These are phyloP conservation scores for Penicillium sp. DNA, from an alignment of 2,329 filamentous ascomycete genomes.

Conservation along the genomic window DNA sequence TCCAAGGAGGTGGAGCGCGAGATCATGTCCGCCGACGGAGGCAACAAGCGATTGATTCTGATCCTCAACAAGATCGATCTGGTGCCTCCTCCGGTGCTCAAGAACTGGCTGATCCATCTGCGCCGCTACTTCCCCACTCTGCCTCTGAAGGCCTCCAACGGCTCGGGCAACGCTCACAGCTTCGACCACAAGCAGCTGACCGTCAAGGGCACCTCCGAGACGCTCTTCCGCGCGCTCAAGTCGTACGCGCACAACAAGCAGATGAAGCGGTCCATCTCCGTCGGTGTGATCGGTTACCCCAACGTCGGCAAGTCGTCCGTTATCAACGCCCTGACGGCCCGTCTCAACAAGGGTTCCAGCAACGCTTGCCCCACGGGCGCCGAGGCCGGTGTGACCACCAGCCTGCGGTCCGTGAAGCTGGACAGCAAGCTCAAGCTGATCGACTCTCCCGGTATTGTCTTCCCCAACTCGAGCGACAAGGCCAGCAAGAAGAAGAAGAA, in stretches of 20 bases:
- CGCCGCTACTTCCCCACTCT: conserved; percentile 85
- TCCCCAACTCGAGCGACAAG: conserved; percentile 54
- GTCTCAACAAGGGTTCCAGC: conserved; percentile 55
- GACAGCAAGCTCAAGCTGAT: conserved; percentile 89
- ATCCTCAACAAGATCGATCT: conserved; percentile 94
- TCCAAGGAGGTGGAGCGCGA: conserved; percentile 84
- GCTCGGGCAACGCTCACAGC: conserved; percentile 74
- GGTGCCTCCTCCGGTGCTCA: conserved; percentile 70
- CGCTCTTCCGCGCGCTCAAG: conserved; percentile 82
- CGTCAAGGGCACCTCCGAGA: conserved; percentile 72
- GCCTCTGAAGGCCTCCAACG: conserved; percentile 72
- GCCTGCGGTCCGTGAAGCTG: conserved; percentile 79
- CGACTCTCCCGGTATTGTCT: conserved; percentile 89
- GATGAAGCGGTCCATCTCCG: conserved; percentile 78
- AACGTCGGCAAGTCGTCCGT: conserved; percentile 95
- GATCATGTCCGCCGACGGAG: conserved; percentile 77
- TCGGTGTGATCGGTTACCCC: conserved; percentile 89
- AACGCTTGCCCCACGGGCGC: conserved; percentile 77
- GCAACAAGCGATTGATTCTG: conserved; percentile 79
- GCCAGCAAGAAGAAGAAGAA: conserved; percentile 51
- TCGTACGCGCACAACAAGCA: conserved; percentile 74
- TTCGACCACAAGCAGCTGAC: conserved; percentile 89
- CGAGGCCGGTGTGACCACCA: conserved; percentile 85
- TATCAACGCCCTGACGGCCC: conserved; percentile 80
- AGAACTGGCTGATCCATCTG: conserved; percentile 74